Conservation (phyloP, 768 basidiomycete species). For the Amanita fuliginea region DNA sequence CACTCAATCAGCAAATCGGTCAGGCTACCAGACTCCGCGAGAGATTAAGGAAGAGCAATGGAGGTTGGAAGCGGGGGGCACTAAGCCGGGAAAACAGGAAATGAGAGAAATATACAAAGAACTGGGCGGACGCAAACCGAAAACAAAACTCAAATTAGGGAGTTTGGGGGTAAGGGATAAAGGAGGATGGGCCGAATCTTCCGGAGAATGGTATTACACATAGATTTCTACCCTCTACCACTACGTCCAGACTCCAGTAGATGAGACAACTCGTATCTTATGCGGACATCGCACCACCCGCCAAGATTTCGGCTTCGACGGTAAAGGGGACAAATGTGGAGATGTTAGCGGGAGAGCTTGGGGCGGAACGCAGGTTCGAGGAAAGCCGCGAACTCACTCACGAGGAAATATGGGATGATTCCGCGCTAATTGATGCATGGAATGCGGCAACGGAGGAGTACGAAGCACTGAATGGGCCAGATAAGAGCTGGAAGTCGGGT, state of each 20-base stretch:
- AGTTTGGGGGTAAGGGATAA: constrained; percentile 56
- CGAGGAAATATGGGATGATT: constrained; percentile 81
- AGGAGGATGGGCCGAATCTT: constrained; percentile 58
- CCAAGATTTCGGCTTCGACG: constrained; percentile 16
- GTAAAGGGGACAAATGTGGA: neutral
- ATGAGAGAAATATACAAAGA: constrained; percentile 92
- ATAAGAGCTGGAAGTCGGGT: constrained; percentile 64
- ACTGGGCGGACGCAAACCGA: constrained; percentile 74
- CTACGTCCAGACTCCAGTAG: neutral
- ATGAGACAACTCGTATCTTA: constrained; percentile 37
- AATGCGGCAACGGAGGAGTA: constrained; percentile 78
- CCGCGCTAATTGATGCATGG: constrained; percentile 76
- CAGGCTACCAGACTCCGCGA: constrained; percentile 71
- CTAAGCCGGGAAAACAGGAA: constrained; percentile 63
- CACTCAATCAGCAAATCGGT: constrained; percentile 36
- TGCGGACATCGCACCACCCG: constrained; percentile 48
- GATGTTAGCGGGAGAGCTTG: neutral
- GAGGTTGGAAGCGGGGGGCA: constrained; percentile 36
- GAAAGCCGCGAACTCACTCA: constrained; percentile 57
- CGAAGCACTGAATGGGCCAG: constrained; percentile 57
- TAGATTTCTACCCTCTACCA: neutral
- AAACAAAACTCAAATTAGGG: constrained; percentile 65
- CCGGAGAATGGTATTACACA: constrained; percentile 10
- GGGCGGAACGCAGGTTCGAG: constrained; percentile 12
- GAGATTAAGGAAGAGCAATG: constrained; percentile 75